Base-by-base conservation (phyloP, 192 early-diverging fungal genomes). In the Jimgerdemannia flammicorona region DNA sequence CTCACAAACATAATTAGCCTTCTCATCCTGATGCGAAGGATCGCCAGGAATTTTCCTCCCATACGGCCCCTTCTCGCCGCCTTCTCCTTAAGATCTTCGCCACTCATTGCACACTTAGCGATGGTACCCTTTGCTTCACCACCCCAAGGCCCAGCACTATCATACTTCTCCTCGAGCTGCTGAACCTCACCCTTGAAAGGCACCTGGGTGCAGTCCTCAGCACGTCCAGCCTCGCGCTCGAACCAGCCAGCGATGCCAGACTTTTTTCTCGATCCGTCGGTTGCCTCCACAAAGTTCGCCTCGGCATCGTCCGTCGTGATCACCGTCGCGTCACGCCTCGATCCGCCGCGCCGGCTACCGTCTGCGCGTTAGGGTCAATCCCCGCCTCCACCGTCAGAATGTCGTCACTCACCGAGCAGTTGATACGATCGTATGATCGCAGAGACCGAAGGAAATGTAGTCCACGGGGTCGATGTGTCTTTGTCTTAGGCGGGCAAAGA, bases 361-460 rank as follows among this genome's bases (percentile, higher is more conserved):
- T 8, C 67, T 68, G 4, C n/a, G 19, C 8, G 40, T 68, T n/a
- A n/a, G 17, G 67, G n/a, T 68, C 17, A 8, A 68, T 4, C 10
- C 81, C 81, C 39, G 72, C 78, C 10, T 66, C 73, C 17, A 9
- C 17, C 18, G 76, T 54, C 3, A 83, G 43, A 18, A 79, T 41
- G 10, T 81, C 43, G 39, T 76, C 71, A 3, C 80, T 43, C 17
- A 72, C 44, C 17, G 39, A 29, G 17, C 69, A 81, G 42, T 83
- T 85, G 72, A 96, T 90, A 44, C 92, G 85, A 76, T 94, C 94
- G 72, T 92, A 93, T 70, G 89, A 93, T 64, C 95, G 87, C 65
- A 96, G 86, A 6, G 90, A 88, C 79, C 86, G 88, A 96, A 95
- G 8, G 85, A 85, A 75, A 95, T 94, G 77, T 95, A 95, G 6